Conservation (phyloP, 2,329 filamentous ascomycete genomes). For the Xylaria sp. region DNA sequence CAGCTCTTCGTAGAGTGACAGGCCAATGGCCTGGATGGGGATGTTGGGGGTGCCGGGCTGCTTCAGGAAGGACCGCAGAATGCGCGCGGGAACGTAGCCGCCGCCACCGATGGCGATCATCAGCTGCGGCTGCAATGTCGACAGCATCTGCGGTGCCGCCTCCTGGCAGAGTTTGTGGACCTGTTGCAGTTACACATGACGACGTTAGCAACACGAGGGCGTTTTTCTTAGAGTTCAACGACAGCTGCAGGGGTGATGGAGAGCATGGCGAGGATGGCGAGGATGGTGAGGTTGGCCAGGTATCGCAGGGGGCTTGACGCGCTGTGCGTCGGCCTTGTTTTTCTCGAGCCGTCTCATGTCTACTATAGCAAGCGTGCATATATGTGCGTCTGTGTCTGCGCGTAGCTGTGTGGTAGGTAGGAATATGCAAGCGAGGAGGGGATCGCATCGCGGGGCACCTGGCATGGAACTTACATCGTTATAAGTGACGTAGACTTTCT, state of each 20-base stretch:
- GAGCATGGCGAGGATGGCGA: not conserved
- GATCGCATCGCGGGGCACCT: slow-evolving; percentile 37
- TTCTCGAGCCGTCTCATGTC: not conserved
- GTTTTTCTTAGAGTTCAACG: not conserved
- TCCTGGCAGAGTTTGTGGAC: slow-evolving; percentile 97
- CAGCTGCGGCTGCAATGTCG: slow-evolving; percentile 88
- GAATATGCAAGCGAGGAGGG: slow-evolving; percentile 27
- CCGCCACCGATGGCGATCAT: slow-evolving; percentile 99
- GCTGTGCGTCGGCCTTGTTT: not conserved
- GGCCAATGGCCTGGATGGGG: slow-evolving; percentile 97
- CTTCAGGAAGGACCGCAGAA: slow-evolving; percentile 97
- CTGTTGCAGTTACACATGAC: slow-evolving; percentile 58
- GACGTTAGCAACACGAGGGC: slow-evolving; percentile 29
- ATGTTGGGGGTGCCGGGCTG: slow-evolving; percentile 88
- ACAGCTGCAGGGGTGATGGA: not conserved
- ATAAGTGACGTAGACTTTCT: slow-evolving; percentile 91
- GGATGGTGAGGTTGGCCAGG: not conserved
- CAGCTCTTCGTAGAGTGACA: slow-evolving; percentile 94
- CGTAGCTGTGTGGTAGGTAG: not conserved
- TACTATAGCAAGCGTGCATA: not conserved
- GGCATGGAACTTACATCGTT: slow-evolving; percentile 75
- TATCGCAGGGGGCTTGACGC: not conserved
- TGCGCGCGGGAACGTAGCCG: slow-evolving; percentile 95
- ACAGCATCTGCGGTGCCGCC: slow-evolving; percentile 81
- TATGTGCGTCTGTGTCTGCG: not conserved